Percentiles rank a stretch among this genome's conserved stretches.
Evolutionary conservation across 1,284 basidiomycete genomes (phyloP).

Genomic region (Naganishia cerealis): DNA sequence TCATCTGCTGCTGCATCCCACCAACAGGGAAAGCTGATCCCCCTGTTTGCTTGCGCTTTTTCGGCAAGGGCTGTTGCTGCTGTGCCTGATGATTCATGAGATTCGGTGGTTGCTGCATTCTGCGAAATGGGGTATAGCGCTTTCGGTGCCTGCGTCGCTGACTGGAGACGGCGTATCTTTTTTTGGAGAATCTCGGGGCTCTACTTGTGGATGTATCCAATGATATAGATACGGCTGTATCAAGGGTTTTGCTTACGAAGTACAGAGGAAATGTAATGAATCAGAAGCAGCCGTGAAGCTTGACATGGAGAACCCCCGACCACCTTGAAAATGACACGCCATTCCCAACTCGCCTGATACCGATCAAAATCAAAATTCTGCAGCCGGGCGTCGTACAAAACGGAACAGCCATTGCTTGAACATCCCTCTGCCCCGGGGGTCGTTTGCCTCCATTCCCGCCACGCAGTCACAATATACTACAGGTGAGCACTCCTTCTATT

Average conservation of each 20-base stretch:
- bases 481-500: conserved; percentile 5
- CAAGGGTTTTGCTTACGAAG: not conserved
- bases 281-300: not conserved
- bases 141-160: not conserved
- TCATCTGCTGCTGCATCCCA: conserved; percentile 8
- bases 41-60: conserved; percentile 24
- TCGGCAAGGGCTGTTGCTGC: conserved; percentile 8
- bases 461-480: not conserved
- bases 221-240: not conserved
- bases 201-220: not conserved
- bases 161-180: not conserved
- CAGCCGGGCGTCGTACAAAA: conserved; percentile 4
- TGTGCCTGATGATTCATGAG: conserved; percentile 11
- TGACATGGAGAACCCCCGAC: not conserved
- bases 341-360: not conserved
- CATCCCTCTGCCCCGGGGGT: not conserved
- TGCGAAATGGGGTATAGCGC: not conserved
- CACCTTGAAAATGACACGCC: conserved; percentile 3
- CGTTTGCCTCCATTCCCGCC: not conserved
- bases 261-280: not conserved
- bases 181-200: not conserved
- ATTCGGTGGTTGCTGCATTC: conserved; percentile 18
- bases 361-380: conserved; percentile 11
- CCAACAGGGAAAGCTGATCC: not conserved
- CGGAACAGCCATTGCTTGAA: not conserved